Conservation (phyloP, 2,329 filamentous ascomycete genomes). For the Helminthosporium solani region DNA sequence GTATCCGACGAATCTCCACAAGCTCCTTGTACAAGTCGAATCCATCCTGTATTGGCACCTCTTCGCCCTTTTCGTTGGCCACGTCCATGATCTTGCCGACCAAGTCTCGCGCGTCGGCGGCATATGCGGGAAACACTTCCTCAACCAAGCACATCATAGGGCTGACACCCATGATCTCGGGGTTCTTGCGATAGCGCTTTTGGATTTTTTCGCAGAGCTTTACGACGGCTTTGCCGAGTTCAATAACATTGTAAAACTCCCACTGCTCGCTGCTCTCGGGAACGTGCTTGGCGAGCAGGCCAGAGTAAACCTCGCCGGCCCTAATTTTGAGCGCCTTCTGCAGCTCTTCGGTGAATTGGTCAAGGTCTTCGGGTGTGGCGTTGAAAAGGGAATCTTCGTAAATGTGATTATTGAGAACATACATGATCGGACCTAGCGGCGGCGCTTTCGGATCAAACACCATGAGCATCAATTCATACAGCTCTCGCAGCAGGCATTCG, state of each 20-base stretch:
- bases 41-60: constrained; percentile 85
- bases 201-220: constrained; percentile 85
- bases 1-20: constrained; percentile 78
- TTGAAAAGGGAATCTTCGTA: constrained; percentile 75
- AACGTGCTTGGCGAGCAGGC: constrained; percentile 75
- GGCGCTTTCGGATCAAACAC: constrained; percentile 89
- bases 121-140: constrained; percentile 85
- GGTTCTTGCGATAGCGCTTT: constrained; percentile 87
- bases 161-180: constrained; percentile 78
- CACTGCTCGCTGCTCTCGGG: constrained; percentile 78
- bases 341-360: constrained; percentile 71
- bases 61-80: constrained; percentile 66
- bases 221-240: constrained; percentile 81
- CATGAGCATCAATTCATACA: constrained; percentile 83
- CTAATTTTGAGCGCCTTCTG: constrained; percentile 70
- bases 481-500: constrained; percentile 78
- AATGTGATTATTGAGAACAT: constrained; percentile 78
- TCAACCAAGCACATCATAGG: constrained; percentile 72
- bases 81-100: constrained; percentile 77
- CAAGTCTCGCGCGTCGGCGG: constrained; percentile 83
- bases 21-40: constrained; percentile 92
- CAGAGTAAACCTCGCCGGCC: constrained; percentile 76
- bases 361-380: constrained; percentile 66
- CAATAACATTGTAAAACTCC: constrained; percentile 88
- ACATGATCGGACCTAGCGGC: constrained; percentile 75